Evolutionary conservation across 2,329 filamentous ascomycete species (phyloP), one percentile per base, ranked within the genome.

Genomic region (Monilinia aucupariae): DNA sequence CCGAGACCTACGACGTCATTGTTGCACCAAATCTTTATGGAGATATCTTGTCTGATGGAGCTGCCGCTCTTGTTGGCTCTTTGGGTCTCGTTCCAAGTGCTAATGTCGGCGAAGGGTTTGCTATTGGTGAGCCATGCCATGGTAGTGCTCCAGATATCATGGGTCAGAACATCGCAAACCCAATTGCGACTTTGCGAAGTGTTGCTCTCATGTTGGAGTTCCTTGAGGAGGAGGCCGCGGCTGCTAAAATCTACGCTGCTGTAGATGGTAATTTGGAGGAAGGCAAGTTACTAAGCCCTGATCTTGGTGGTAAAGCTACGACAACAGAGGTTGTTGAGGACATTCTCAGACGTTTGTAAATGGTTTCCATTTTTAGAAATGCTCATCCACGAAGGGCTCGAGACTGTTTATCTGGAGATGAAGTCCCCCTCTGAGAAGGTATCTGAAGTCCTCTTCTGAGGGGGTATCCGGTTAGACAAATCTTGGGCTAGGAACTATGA

Each of bases 1-100:
- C 94, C 50, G 84, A 88, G 73, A 89, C 88, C 74, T 99, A 97
- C 85, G 94, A 99, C 76, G 93, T 97, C 69, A 96, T 99, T 71
- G 94, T 99, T 53, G 94, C 93, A 10, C 94, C 93, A 59, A 97
- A 97, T 79, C 84, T 99, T 66, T 97, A 99, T 79, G 94, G 94
- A 69, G 94, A 99, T 77, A 94, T 99, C 70, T 82, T 99, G 47
- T 96, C 92, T 2, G 94, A 99, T 76, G 93, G 92, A 68, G 93
- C 94, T 58, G 94, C 94, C 32, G 94, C 94, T 2, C 86, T 97
- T 37, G 93, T 97, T 34, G 94, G 93, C 52, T 92, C 87, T 62
- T 81, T 99, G 45, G 94, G 94, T 68, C 86, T 99, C 47, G 94
- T 99, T 0, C 94, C 94, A 52, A 91, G 87, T 70, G 94, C 94